phyloP scores from a whole-genome alignment of 441 rosid species.

The Populus tomentosa region DNA sequence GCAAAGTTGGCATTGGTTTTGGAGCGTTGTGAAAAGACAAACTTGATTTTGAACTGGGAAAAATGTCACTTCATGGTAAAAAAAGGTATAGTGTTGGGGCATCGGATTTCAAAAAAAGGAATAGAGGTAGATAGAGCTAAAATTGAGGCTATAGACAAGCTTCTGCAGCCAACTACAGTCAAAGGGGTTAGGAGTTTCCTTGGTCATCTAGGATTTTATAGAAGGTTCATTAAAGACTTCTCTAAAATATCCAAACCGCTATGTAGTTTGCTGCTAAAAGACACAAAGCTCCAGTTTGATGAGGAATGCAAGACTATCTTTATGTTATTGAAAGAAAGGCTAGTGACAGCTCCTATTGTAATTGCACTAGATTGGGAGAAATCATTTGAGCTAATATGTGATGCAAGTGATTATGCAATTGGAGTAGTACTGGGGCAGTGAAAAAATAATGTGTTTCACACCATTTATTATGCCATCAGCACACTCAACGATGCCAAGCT shows the following conservation, averaged over 20 bases:
- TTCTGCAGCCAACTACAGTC: background rate
- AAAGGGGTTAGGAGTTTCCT: background rate
- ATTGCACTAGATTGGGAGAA: background rate
- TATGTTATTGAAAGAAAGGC: background rate
- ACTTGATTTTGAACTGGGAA: no score
- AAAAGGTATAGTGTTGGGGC: no score
- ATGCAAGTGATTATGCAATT: background rate
- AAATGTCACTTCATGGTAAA: no score
- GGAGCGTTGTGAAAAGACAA: no score
- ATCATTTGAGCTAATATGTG: background rate
- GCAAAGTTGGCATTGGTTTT: no score
- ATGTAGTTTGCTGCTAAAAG: no score
- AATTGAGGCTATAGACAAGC: background rate
- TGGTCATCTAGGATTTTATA: background rate
- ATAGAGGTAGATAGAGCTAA: no score
- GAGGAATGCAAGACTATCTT: background rate
- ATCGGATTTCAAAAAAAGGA: no score
- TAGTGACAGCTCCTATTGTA: background rate
- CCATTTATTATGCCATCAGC: background rate
- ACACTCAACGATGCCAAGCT: background rate
- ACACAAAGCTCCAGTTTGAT: background rate
- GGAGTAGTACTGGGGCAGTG: rapidly evolving
- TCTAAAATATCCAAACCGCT: no score
- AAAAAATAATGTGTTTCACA: background rate
- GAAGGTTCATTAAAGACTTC: no score